Conservation (phyloP, 2,329 filamentous ascomycete species). For the Aspergillus fischeri region DNA sequence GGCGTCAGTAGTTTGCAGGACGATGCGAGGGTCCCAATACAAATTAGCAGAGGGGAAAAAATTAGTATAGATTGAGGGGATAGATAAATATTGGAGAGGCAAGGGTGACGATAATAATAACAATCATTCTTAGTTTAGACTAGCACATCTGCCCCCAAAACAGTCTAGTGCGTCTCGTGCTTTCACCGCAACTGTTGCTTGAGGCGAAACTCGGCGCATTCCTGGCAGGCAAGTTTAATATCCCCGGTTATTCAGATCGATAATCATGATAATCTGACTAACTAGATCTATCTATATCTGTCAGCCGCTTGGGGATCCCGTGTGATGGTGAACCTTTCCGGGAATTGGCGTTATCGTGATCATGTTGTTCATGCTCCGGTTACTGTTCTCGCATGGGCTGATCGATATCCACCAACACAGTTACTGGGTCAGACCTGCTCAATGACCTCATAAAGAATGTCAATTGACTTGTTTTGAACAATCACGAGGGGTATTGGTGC, state of each 20-base stretch:
- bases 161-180: not conserved
- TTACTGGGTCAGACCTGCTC: not conserved
- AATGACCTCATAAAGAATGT: not conserved
- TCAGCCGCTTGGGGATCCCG: not conserved
- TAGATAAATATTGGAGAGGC: conserved; percentile 3
- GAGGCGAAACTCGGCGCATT: not conserved
- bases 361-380: not conserved
- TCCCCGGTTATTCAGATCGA: not conserved
- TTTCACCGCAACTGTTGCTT: not conserved
- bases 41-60: not conserved
- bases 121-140: not conserved
- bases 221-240: not conserved
- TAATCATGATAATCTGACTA: not conserved
- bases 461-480: not conserved
- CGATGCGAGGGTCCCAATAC: not conserved
- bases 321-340: not conserved
- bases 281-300: not conserved
- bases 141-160: not conserved
- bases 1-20: conserved; percentile 2
- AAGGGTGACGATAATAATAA: conserved; percentile 1
- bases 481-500: not conserved
- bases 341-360: not conserved
- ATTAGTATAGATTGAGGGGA: not conserved
- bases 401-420: not conserved
- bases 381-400: not conserved